Conservation (phyloP, 306 rosid genomes). For the Spatholobus suberectus region DNA sequence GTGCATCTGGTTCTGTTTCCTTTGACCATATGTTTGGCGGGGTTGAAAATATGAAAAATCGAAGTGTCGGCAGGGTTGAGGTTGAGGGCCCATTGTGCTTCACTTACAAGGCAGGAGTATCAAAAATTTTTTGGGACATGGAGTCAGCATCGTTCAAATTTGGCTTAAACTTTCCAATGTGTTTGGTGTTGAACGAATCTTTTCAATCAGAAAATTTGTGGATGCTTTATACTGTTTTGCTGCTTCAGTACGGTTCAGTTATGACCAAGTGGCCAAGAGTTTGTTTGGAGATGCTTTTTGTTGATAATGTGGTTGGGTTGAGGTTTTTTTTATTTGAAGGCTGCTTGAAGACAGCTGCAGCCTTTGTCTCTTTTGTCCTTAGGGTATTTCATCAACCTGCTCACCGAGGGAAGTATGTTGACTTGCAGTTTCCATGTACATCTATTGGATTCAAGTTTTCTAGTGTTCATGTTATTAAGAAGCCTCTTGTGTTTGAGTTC, state of each 20-base stretch:
- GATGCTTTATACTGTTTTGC: constrained; percentile 56
- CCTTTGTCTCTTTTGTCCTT: constrained; percentile 67
- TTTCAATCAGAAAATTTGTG: constrained; percentile 54
- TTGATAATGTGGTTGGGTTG: constrained; percentile 86
- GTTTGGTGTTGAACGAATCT: constrained; percentile 44
- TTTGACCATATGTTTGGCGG: constrained; percentile 38
- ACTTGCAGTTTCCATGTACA: constrained; percentile 75
- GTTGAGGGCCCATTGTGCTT: constrained; percentile 59
- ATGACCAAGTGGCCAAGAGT: constrained; percentile 78
- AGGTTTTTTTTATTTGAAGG: constrained; percentile 85
- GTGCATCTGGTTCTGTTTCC: constrained; percentile 45
- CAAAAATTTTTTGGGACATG: constrained; percentile 48
- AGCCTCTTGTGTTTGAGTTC: constrained; percentile 81
- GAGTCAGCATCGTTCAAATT: constrained; percentile 57
- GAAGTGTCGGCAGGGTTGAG: constrained; percentile 43
- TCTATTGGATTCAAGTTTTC: constrained; percentile 86
- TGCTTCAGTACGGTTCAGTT: constrained; percentile 65
- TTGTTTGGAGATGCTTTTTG: constrained; percentile 85
- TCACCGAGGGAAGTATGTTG: constrained; percentile 54
- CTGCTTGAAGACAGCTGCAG: constrained; percentile 72
- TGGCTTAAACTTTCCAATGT: constrained; percentile 53
- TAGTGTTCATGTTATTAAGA: constrained; percentile 53
- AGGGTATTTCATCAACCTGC: constrained; percentile 61
- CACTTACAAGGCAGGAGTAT: constrained; percentile 61
- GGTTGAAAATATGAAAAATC: constrained; percentile 39